These are phyloP conservation scores for Oidium heveae DNA, from an alignment of 2,329 filamentous ascomycete genomes.

Conservation along the genomic window DNA sequence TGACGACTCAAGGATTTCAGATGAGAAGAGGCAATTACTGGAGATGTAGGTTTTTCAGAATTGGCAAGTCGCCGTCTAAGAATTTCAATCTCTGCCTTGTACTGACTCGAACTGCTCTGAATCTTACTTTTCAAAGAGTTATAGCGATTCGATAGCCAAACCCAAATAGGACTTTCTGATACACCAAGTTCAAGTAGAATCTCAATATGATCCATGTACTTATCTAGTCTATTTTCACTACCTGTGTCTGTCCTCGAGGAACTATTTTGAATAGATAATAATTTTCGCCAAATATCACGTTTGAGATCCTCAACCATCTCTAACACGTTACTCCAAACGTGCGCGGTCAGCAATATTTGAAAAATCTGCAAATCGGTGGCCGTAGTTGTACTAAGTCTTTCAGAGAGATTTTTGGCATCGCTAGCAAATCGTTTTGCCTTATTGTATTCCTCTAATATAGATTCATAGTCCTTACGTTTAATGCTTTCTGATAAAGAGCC, in stretches of 20 bases:
- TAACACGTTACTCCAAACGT: constrained; percentile 89
- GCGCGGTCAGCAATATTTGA: constrained; percentile 62
- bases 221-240: constrained; percentile 33
- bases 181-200: constrained; percentile 82
- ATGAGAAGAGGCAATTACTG: constrained; percentile 43
- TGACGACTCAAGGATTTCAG: constrained; percentile 49
- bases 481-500: constrained; percentile 59
- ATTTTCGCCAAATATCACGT: constrained; percentile 61
- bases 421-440: constrained; percentile 62
- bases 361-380: constrained; percentile 62
- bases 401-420: constrained; percentile 45
- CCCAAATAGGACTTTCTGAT: constrained; percentile 87
- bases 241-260: constrained; percentile 11
- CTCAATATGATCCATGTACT: constrained; percentile 74
- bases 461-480: constrained; percentile 74
- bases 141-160: constrained; percentile 78
- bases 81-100: constrained; percentile 78
- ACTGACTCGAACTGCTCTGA: constrained; percentile 53
- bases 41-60: constrained; percentile 42
- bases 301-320: constrained; percentile 73
- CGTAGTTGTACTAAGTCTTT: constrained; percentile 25
- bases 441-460: constrained; percentile 63
- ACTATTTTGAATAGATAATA: constrained; percentile 41
- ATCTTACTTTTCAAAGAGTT: constrained; percentile 78
- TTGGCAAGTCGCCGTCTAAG: constrained; percentile 57